These are phyloP conservation scores for Neurospora crassa DNA, from an alignment of 2,329 filamentous ascomycete species.

Conservation along the genomic window DNA sequence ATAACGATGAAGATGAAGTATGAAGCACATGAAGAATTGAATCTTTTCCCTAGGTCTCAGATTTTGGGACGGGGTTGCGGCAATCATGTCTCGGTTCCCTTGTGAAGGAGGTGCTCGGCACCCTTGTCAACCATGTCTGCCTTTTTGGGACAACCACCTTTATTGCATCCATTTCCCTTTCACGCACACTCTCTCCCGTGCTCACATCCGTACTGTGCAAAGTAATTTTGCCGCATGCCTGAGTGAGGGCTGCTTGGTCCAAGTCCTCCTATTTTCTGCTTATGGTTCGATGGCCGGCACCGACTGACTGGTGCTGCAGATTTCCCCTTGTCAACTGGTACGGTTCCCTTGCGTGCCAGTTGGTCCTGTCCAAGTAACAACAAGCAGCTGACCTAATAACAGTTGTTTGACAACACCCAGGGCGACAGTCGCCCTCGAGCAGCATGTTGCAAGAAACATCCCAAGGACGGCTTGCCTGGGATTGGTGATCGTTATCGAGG, in stretches of 20 bases:
- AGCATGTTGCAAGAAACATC: slow-evolving; percentile 11
- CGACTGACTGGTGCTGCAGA: slow-evolving; percentile 1
- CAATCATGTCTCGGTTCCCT: slow-evolving; percentile 20
- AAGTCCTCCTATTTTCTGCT: slow-evolving; percentile 7
- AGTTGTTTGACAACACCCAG: slow-evolving; percentile 8
- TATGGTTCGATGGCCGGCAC: slow-evolving; percentile 1
- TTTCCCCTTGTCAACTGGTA: slow-evolving; percentile 5
- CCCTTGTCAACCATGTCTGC: slow-evolving; percentile 5
- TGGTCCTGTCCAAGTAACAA: slow-evolving; percentile 5
- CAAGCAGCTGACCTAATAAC: slow-evolving; percentile 6
- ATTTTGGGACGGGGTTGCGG: slow-evolving; percentile 13
- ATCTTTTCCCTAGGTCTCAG: slow-evolving; percentile 11
- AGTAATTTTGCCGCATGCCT: slow-evolving; percentile 34
- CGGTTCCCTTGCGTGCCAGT: slow-evolving; percentile 20
- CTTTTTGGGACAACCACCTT: slow-evolving; percentile 11
- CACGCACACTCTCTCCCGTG: slow-evolving; percentile 4
- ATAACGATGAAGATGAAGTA: slow-evolving; percentile 51
- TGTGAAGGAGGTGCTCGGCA: slow-evolving; percentile 13
- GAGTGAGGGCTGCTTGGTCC: slow-evolving; percentile 5
- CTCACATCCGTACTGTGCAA: slow-evolving; percentile 23
- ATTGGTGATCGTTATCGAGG: slow-evolving; percentile 5
- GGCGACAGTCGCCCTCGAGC: slow-evolving; percentile 8
- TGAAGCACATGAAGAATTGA: slow-evolving; percentile 22
- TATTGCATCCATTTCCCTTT: slow-evolving; percentile 7
- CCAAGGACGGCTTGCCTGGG: slow-evolving; percentile 9